Evolutionary conservation across 768 basidiomycete genomes (phyloP).

Genomic region (Mycena venus): DNA sequence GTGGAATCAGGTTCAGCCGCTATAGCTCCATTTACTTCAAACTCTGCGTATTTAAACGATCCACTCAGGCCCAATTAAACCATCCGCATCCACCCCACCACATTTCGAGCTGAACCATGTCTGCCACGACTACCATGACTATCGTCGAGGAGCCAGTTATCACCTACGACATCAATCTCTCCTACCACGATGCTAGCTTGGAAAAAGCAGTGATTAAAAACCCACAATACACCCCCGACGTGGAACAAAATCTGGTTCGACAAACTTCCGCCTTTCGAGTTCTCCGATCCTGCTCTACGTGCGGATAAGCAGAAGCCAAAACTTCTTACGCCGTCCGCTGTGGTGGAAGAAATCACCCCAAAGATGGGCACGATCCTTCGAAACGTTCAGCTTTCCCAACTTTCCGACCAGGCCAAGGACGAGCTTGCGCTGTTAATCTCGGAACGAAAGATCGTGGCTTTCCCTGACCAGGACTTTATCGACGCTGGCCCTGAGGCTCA

Average conservation of each 20-base stretch:
- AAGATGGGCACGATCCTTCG: conserved; percentile 35
- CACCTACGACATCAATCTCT: conserved; percentile 37
- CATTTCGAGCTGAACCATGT: neutral
- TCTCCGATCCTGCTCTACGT: conserved; percentile 35
- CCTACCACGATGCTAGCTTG: conserved; percentile 27
- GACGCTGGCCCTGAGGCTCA: conserved; percentile 31
- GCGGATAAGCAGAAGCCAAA: conserved; percentile 28
- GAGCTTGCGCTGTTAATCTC: conserved; percentile 35
- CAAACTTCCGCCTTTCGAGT: conserved; percentile 31
- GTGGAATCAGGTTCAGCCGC: too few relatives aligned
- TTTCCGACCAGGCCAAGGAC: conserved; percentile 30
- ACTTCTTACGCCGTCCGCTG: conserved; percentile 11
- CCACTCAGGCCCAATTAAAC: neutral
- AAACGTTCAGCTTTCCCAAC: conserved; percentile 25
- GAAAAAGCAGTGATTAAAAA: conserved; percentile 23
- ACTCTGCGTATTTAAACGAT: neutral
- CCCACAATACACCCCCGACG: conserved; percentile 34
- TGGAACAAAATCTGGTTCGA: conserved; percentile 36
- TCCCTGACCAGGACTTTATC: conserved; percentile 35
- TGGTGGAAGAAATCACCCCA: conserved; percentile 29
- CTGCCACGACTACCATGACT: conserved; percentile 4
- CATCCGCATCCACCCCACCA: neutral
- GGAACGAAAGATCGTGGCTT: conserved; percentile 36
- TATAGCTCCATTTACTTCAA: neutral
- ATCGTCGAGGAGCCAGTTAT: conserved; percentile 14